A percentile compares a stretch with the other conserved stretches of the same genome.
Conservation (phyloP, 441 rosid genomes). For the Kokia cookei region DNA sequence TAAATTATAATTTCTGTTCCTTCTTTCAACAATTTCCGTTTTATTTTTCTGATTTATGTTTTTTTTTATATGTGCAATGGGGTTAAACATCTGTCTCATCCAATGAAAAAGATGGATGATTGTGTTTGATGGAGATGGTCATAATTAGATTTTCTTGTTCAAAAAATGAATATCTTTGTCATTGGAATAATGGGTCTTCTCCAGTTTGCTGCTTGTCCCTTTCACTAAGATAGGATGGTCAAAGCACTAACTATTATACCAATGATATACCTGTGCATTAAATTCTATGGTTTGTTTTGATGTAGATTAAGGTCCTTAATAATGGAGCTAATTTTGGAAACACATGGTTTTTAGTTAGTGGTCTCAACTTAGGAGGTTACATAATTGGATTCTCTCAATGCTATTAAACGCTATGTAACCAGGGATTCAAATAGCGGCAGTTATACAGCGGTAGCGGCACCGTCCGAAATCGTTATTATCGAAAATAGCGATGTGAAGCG, state of each 20-base stretch:
- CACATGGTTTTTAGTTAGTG: too few species aligned
- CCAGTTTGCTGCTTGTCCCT: neutral
- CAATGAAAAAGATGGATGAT: neutral
- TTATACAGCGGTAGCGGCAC: constrained; percentile 29
- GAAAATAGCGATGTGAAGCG: too few species aligned
- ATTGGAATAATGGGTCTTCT: neutral
- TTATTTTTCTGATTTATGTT: neutral
- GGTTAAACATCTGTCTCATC: neutral
- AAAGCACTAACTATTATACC: neutral
- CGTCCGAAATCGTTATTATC: too few species aligned
- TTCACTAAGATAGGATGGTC: neutral
- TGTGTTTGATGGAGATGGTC: neutral
- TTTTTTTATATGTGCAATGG: neutral
- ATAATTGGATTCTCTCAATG: too few species aligned
- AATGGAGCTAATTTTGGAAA: neutral
- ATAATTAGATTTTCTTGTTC: neutral
- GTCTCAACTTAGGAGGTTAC: too few species aligned
- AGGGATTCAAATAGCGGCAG: too few species aligned
- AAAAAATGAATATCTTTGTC: neutral
- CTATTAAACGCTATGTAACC: too few species aligned
- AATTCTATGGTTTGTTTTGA: neutral
- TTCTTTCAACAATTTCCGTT: neutral
- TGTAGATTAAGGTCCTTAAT: neutral
- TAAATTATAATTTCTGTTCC: neutral
- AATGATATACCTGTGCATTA: neutral